Conservation (phyloP, 768 basidiomycete species). For the Lactarius deliciosus region DNA sequence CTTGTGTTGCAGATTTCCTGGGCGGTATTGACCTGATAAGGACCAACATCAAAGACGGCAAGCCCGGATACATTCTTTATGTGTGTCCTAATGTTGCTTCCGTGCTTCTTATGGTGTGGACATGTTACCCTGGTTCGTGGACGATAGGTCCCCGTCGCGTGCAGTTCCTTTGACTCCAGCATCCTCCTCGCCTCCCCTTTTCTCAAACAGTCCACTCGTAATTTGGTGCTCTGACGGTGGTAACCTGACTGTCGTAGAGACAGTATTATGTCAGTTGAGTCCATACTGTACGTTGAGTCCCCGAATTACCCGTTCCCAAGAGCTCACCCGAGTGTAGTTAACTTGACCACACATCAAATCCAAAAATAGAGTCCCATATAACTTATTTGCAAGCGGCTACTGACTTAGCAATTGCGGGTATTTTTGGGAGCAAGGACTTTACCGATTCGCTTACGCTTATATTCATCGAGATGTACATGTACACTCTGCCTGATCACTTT, state of each 20-base stretch:
- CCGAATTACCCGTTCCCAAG: not conserved
- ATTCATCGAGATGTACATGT: too few relatives aligned
- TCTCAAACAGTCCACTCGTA: too few relatives aligned
- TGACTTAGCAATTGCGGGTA: too few relatives aligned
- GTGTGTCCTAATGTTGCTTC: not conserved
- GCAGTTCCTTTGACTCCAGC: not conserved
- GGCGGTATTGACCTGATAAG: not conserved
- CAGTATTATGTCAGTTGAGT: not conserved
- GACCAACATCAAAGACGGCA: not conserved
- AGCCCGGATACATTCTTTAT: not conserved
- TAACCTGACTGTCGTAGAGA: not conserved
- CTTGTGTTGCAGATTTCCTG: not conserved
- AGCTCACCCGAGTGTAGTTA: not conserved
- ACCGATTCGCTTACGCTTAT: too few relatives aligned
- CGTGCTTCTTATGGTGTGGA: not conserved
- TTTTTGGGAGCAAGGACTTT: too few relatives aligned
- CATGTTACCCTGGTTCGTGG: not conserved
- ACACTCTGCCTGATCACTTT: too few relatives aligned
- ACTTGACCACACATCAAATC: constrained; percentile 2
- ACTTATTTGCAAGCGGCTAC: too few relatives aligned
- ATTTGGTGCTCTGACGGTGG: not conserved
- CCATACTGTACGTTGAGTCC: not conserved
- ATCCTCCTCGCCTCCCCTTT: not conserved
- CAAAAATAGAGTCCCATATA: not conserved
- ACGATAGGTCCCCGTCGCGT: not conserved